phyloP scores from a whole-genome alignment of 2,329 filamentous ascomycete species.

The Pseudopyricularia javanii region DNA sequence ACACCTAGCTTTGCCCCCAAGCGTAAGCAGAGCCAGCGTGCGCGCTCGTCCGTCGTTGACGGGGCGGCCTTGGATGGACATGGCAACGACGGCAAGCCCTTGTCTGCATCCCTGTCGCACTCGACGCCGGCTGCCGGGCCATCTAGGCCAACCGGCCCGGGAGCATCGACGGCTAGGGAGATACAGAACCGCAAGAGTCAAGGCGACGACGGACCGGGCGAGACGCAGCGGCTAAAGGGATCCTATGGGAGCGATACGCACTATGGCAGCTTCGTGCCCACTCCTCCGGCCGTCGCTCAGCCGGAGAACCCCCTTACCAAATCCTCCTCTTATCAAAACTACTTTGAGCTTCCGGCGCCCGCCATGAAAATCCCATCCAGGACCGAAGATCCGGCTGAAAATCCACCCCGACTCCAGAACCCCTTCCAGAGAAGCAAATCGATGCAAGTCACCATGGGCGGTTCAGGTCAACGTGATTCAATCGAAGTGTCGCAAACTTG shows the following conservation, averaged over 20 bases:
- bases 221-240: slow-evolving; percentile 27
- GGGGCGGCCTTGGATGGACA: neutral
- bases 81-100: neutral
- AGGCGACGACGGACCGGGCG: slow-evolving; percentile 9
- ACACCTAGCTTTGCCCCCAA: slow-evolving; percentile 15
- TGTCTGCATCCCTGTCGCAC: neutral
- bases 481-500: neutral
- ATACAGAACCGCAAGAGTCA: slow-evolving; percentile 6
- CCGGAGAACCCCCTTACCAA: neutral
- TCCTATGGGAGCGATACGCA: slow-evolving; percentile 24
- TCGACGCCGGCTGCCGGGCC: neutral
- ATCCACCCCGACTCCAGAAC: slow-evolving; percentile 3
- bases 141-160: neutral
- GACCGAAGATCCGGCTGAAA: slow-evolving; percentile 10
- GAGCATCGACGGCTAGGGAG: slow-evolving; percentile 8
- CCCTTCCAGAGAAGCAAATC: neutral
- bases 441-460: neutral
- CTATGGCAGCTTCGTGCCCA: slow-evolving; percentile 41
- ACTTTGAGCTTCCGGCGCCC: slow-evolving; percentile 41
- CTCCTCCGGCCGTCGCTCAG: slow-evolving; percentile 17
- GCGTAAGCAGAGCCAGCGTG: slow-evolving; percentile 1
- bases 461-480: neutral
- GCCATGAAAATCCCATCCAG: slow-evolving; percentile 30
- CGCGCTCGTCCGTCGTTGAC: neutral
- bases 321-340: neutral